A percentile compares a stretch with the other conserved stretches of the same genome.
Evolutionary conservation across 148 eudicot species (phyloP).

Genomic region (Rheum nobile): DNA sequence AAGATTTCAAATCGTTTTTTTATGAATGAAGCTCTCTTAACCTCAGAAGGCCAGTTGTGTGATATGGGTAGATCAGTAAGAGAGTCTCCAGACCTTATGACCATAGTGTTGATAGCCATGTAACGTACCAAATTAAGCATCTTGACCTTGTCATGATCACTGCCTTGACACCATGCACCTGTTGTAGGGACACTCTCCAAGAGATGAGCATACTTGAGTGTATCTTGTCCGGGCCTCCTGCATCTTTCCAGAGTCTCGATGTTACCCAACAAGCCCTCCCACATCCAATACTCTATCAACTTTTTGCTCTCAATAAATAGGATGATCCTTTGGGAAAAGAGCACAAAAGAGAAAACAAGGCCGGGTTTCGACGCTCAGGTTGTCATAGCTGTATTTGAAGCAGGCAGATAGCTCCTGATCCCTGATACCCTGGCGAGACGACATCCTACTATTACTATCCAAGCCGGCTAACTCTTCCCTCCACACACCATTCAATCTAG

Average conservation of each 20-base stretch:
- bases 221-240: slow-evolving; percentile 3
- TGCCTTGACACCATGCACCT: neutral
- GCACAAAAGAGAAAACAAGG: neutral
- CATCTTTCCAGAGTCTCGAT: slow-evolving; percentile 7
- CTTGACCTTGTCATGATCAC: slow-evolving; percentile 11
- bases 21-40: slow-evolving; percentile 20
- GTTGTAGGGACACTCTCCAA: slow-evolving; percentile 12
- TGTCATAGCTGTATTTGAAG: neutral
- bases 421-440: too few relatives aligned
- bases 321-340: neutral
- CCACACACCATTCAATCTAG: slow-evolving; percentile 12
- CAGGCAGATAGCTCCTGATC: too few relatives aligned
- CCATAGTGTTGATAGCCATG: slow-evolving; percentile 14
- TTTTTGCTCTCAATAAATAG: neutral
- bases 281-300: slow-evolving; percentile 15
- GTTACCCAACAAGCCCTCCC: slow-evolving; percentile 19
- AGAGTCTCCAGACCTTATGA: slow-evolving; percentile 9
- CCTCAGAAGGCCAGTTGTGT: slow-evolving; percentile 12
- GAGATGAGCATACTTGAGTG: slow-evolving; percentile 19
- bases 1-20: slow-evolving; percentile 12
- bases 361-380: neutral
- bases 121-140: slow-evolving; percentile 14
- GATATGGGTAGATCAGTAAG: slow-evolving; percentile 3
- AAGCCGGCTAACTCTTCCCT: slow-evolving; percentile 9
- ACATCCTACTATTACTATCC: too few relatives aligned